Evolutionary conservation across 352 stramenopile genomes (phyloP), one percentile per base, ranked within the genome.

Genomic region (Phytopythium boreale): DNA sequence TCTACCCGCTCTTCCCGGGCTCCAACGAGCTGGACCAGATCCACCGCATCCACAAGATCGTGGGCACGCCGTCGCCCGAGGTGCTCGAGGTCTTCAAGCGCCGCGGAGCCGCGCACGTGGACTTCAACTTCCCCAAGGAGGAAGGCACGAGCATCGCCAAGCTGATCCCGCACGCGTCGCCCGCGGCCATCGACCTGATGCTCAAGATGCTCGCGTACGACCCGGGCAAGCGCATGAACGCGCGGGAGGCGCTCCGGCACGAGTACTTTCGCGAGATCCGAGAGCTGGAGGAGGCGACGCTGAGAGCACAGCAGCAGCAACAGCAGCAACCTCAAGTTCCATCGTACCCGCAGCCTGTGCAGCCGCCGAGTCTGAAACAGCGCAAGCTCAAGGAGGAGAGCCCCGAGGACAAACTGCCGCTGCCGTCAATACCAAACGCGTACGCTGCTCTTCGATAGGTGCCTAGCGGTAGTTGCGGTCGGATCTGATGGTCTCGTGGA

Each of bases 1-100:
- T 98, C 9, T 98, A 98, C 67, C 95, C 95, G 58, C 80, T 98
- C 1, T 98, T 98, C 62, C 96, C 95, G 0, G 96, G 94, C 27
- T 90, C 89, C 1, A 97, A 98, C 59, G 96, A 98, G 64, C 76
- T 97, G 15, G 96, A 98, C 68, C 94, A 98, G 80, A 98, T 98
- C 64, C 89, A 97, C 53, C 77, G 92, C 47, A 97, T 98, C 60
- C 95, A 98, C 79, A 97, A 96, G 67, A 92, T 98, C 53, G 69
- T 98, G 10, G 96, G 95, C 29, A 98, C 94, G 24, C 96, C 96
- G 2, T 60, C 80, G 3, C 72, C 76, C 17, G 84, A 95, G 34
- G 72, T 98, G 1, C 76, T 98, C 24, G 75, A 90, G 55, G 92
- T 97, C 46, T 97, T 98, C 61, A 96, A 96, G 52, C 78, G 85